Percentiles rank a stretch among this genome's conserved stretches.
Conservation (phyloP, 495 filamentous ascomycete genomes). For the Aspergillus saccharolyticus region DNA sequence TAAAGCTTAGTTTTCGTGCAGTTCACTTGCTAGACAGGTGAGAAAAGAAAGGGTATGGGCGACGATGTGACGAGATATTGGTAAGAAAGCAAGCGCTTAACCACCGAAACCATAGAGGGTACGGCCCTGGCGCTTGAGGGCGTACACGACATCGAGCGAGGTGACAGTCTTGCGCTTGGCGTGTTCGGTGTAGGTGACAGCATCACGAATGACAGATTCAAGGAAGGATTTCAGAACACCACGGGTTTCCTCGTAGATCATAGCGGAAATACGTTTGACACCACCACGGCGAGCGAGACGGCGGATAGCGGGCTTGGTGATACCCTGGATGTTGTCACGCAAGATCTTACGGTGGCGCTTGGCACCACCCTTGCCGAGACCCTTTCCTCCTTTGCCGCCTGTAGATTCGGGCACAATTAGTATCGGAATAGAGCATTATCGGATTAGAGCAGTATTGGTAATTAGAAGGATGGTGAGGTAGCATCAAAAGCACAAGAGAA, state of each 20-base stretch:
- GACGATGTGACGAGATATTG: background rate
- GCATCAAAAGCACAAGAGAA: no score
- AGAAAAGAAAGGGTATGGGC: no score
- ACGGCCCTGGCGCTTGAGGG: slow-evolving; percentile 90
- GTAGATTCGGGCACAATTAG: slow-evolving; percentile 22
- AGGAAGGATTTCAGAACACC: slow-evolving; percentile 65
- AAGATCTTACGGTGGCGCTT: slow-evolving; percentile 99
- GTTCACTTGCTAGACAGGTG: no score
- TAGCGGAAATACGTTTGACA: slow-evolving; percentile 64
- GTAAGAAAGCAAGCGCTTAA: slow-evolving; percentile 43
- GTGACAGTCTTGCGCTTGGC: slow-evolving; percentile 98
- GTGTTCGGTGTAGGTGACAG: slow-evolving; percentile 97
- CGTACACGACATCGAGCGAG: slow-evolving; percentile 91
- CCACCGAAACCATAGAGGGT: slow-evolving; percentile 99
- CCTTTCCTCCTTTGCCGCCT: slow-evolving; percentile 91
- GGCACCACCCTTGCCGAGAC: slow-evolving; percentile 86
- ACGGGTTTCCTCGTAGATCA: slow-evolving; percentile 68
- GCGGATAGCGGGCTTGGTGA: slow-evolving; percentile 68
- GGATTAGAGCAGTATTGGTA: no score
- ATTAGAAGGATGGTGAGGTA: background rate
- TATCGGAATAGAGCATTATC: no score
- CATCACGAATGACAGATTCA: slow-evolving; percentile 73
- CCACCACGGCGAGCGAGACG: slow-evolving; percentile 59
- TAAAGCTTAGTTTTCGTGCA: no score
- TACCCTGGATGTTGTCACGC: slow-evolving; percentile 96